Percentiles rank a stretch among this genome's conserved stretches.
These are phyloP conservation scores for Flaveria linearis DNA, from an alignment of 129 eudicot genomes.

Conservation along the genomic window DNA sequence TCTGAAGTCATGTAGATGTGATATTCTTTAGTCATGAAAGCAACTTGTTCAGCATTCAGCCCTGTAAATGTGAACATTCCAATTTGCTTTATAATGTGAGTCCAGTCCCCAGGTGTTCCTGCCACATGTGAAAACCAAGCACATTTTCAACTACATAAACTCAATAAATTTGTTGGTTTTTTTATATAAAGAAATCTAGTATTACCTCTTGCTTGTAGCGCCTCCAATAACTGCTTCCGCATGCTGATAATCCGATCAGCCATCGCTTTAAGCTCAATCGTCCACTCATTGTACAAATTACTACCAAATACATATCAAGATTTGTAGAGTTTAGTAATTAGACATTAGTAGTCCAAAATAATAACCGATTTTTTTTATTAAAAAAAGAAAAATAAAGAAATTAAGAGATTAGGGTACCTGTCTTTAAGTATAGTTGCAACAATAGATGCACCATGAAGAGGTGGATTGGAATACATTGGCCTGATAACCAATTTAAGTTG, in stretches of 20 bases:
- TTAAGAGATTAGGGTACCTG: conserved; percentile 34
- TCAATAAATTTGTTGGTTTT: background rate
- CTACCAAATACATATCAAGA: conserved; percentile 32
- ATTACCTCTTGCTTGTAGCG: conserved; percentile 57
- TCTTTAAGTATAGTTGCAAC: conserved; percentile 73
- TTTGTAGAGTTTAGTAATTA: background rate
- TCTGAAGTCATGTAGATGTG: conserved; percentile 84
- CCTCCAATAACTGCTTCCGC: conserved; percentile 66
- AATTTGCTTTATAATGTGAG: conserved; percentile 76
- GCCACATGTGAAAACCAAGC: conserved; percentile 20
- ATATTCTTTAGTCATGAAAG: conserved; percentile 69
- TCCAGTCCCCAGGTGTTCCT: conserved; percentile 92
- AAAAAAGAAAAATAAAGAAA: too few relatives aligned
- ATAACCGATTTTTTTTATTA: too few relatives aligned
- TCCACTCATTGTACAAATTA: conserved; percentile 70
- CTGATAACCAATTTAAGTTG: conserved; percentile 75
- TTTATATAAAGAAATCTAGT: background rate
- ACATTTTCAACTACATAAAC: conserved; percentile 14
- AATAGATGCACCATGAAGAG: conserved; percentile 80
- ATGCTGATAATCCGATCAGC: conserved; percentile 85
- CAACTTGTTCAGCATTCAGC: conserved; percentile 64
- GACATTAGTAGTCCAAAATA: too few relatives aligned
- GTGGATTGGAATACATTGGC: conserved; percentile 86
- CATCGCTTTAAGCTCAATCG: conserved; percentile 75
- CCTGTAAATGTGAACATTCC: conserved; percentile 88